Evolutionary conservation across 306 rosid species (phyloP).

Genomic region (Geum urbanum): DNA sequence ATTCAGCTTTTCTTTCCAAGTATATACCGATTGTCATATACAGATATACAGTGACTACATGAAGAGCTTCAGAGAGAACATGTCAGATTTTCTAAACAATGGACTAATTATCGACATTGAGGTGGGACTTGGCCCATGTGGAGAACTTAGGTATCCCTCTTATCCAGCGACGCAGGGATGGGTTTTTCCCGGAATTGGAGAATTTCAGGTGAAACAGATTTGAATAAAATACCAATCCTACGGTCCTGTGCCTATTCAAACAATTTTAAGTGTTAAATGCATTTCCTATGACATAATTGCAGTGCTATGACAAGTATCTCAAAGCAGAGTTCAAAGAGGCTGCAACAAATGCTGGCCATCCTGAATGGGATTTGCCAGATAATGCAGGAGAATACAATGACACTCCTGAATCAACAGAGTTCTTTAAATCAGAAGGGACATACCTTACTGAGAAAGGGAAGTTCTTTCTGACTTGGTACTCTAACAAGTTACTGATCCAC

Average conservation of each 20-base stretch:
- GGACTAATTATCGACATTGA: slow-evolving; percentile 76
- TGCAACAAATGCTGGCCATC: slow-evolving; percentile 56
- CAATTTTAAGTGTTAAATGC: neutral
- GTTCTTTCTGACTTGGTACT: slow-evolving; percentile 87
- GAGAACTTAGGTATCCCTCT: slow-evolving; percentile 90
- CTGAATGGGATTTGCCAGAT: slow-evolving; percentile 80
- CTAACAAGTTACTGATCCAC: slow-evolving; percentile 65
- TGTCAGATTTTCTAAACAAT: slow-evolving; percentile 60
- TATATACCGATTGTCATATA: neutral
- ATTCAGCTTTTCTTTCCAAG: neutral
- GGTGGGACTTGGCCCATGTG: slow-evolving; percentile 93
- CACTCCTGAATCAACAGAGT: slow-evolving; percentile 60
- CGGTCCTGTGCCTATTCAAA: neutral
- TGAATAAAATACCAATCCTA: neutral
- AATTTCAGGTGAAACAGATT: slow-evolving; percentile 66
- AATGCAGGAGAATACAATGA: slow-evolving; percentile 72
- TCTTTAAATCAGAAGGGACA: slow-evolving; percentile 66
- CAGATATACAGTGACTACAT: slow-evolving; percentile 72
- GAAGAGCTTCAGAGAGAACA: slow-evolving; percentile 75
- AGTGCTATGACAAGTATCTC: slow-evolving; percentile 89
- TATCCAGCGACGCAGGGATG: slow-evolving; percentile 59
- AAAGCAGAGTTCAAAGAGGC: slow-evolving; percentile 64
- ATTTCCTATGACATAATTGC: slow-evolving; percentile 23
- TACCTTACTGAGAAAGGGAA: slow-evolving; percentile 62
- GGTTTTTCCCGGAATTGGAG: slow-evolving; percentile 93